Evolutionary conservation across 2,329 filamentous ascomycete genomes (phyloP).

Genomic region (Whalleya microplaca): DNA sequence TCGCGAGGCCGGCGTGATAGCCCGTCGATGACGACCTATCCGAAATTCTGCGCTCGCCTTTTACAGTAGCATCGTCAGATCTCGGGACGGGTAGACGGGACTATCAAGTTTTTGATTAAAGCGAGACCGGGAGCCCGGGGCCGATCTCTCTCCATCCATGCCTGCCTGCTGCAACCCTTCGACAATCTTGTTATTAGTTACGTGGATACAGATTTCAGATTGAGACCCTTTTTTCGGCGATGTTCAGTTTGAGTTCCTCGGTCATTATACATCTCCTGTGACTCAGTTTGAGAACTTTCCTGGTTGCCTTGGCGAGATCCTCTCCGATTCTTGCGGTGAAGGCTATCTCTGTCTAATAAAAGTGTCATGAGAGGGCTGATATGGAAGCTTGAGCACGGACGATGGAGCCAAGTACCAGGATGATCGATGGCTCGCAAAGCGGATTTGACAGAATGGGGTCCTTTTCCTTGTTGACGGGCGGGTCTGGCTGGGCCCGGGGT

Average conservation of each 20-base stretch:
- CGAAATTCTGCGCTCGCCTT: conserved; percentile 10
- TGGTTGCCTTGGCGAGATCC: conserved; percentile 20
- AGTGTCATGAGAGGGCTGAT: conserved; percentile 23
- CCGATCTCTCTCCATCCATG: conserved; percentile 24
- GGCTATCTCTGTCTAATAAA: conserved; percentile 25
- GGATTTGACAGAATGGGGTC: conserved; percentile 24
- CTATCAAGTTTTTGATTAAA: conserved; percentile 32
- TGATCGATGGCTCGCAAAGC: conserved; percentile 25
- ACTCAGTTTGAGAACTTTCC: conserved; percentile 15
- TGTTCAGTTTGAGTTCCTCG: conserved; percentile 12
- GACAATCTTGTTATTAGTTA: conserved; percentile 13
- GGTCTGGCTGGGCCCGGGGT: conserved; percentile 29
- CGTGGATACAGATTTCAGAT: conserved; percentile 11
- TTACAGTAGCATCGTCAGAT: conserved; percentile 27
- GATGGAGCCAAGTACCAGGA: conserved; percentile 25
- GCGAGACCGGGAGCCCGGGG: conserved; percentile 32
- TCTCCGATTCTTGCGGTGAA: conserved; percentile 29
- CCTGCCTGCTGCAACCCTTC: conserved; percentile 22
- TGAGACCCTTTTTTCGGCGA: conserved; percentile 15
- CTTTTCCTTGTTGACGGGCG: conserved; percentile 26
- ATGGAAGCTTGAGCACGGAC: conserved; percentile 29
- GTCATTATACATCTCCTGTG: conserved; percentile 10
- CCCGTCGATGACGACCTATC: conserved; percentile 3
- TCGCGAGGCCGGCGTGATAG: conserved; percentile 1
- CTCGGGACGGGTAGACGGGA: conserved; percentile 35